Evolutionary conservation across 2,329 filamentous ascomycete genomes (phyloP).

Genomic region (Cercospora beticola): DNA sequence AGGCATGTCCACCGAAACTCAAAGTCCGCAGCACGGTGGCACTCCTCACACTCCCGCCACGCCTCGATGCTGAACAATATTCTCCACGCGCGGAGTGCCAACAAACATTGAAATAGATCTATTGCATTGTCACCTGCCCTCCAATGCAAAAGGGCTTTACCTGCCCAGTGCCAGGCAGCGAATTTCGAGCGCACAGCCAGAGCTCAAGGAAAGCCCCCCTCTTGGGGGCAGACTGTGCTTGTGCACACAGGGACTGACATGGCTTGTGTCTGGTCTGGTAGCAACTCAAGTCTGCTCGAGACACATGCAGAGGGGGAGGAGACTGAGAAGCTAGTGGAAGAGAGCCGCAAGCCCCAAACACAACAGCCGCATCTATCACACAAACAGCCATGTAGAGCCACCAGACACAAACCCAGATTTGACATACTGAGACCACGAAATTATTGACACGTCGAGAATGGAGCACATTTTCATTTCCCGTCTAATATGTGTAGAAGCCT

Average conservation of each 20-base stretch:
- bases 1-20: neutral
- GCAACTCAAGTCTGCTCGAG: neutral
- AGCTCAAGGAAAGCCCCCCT: neutral
- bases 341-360: neutral
- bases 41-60: neutral
- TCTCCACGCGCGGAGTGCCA: neutral
- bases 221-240: neutral
- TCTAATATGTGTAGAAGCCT: constrained; percentile 85
- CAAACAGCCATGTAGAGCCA: neutral
- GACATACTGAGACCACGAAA: neutral
- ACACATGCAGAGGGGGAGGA: neutral
- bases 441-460: too few relatives aligned
- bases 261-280: neutral
- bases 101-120: neutral
- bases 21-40: neutral
- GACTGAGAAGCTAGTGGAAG: neutral
- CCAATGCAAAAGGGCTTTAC: neutral
- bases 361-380: neutral
- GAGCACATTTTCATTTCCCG: neutral
- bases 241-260: neutral
- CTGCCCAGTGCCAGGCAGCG: neutral
- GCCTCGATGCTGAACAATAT: neutral
- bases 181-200: neutral
- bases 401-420: neutral
- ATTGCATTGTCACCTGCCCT: neutral